A percentile compares a stretch with the other conserved stretches of the same genome.
phyloP scores from a whole-genome alignment of 2,329 filamentous ascomycete genomes.

The Pyrenochaeta sp. region DNA sequence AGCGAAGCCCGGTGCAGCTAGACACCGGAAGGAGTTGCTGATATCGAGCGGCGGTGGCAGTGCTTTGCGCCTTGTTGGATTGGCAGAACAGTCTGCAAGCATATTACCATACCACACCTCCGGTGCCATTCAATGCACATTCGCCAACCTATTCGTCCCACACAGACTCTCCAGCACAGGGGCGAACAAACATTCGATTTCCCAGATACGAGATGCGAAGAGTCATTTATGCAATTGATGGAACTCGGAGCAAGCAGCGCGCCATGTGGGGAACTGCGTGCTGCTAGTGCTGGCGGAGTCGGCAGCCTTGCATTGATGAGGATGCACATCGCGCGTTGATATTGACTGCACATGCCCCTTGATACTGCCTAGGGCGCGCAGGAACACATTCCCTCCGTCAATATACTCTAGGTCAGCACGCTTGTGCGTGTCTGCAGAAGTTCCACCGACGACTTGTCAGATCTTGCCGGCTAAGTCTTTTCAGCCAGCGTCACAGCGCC shows the following conservation, averaged over 20 bases:
- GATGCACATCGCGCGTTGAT: neutral
- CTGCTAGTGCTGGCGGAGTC: conserved; percentile 9
- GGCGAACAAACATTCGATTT: neutral
- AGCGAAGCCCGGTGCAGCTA: conserved; percentile 28
- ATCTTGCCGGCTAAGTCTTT: neutral
- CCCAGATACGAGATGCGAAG: neutral
- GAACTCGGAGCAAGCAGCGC: conserved; percentile 5
- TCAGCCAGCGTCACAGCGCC: neutral
- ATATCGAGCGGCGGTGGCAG: conserved; percentile 43
- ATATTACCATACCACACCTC: conserved; percentile 12
- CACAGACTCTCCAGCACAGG: neutral
- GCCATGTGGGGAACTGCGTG: conserved; percentile 9
- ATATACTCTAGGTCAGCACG: neutral
- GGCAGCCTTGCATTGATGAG: conserved; percentile 12
- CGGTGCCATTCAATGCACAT: neutral
- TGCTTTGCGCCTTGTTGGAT: conserved; percentile 23
- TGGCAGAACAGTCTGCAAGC: conserved; percentile 3
- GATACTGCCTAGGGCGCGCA: conserved; percentile 2
- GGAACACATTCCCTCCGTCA: neutral
- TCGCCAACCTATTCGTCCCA: neutral
- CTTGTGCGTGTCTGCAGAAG: neutral
- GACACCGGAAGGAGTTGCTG: conserved; percentile 34
- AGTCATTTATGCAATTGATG: conserved; percentile 3
- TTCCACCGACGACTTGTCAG: neutral
- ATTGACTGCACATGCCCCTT: conserved; percentile 1